Base-by-base conservation (phyloP, 805 yeast genomes). In the Zygotorulaspora chibaensis region DNA sequence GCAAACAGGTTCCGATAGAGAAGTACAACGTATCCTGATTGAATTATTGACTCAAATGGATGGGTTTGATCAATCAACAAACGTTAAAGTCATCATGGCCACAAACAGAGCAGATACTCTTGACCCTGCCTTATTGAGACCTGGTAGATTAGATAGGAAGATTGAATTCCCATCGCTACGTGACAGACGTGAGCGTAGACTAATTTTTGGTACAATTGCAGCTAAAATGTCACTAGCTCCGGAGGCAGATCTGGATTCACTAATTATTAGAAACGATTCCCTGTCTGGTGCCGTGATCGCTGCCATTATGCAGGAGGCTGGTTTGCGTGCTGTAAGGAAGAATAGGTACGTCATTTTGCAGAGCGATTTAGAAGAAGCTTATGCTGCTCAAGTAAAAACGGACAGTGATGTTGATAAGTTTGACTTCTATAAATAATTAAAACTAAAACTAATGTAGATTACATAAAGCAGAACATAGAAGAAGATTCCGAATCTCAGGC, bases 291-390 rank as follows among this genome's bases (percentile, higher is more conserved):
- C 96, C 10, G 79, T 91, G 46, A 93, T 93, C 63, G 98, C 99
- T 12, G 99, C 99, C 13, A 91, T 93, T 57, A 93, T 93, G 99
- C 99, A 93, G 77, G 99, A 95, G 71, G 99, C 99, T 25, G 99
- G 99, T 56, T 77, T 93, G 57, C 81, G 99, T 58, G 99, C 99
- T 1, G 98, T 93, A 38, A 85, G 99, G 73, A 93, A 91, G 73
- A 93, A 93, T 69, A 80, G 99, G 71, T 93, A 95, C 67, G 95
- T 93, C 69, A 95, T 93, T 55, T 74, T 95, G 62, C 98, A 93
- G 71, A 83, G 84, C 63, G 99, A 93, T 72, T 75, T 93, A 65
- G 99, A 93, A 67, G 99, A 93, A 72, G 99, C 99, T 6, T 93
- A 93, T 72, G 85, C 95, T 45, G 72, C 96, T 33, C 99, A 93